Base-by-base conservation (phyloP, 1,284 basidiomycete species). In the Sphagnurus paluster region DNA sequence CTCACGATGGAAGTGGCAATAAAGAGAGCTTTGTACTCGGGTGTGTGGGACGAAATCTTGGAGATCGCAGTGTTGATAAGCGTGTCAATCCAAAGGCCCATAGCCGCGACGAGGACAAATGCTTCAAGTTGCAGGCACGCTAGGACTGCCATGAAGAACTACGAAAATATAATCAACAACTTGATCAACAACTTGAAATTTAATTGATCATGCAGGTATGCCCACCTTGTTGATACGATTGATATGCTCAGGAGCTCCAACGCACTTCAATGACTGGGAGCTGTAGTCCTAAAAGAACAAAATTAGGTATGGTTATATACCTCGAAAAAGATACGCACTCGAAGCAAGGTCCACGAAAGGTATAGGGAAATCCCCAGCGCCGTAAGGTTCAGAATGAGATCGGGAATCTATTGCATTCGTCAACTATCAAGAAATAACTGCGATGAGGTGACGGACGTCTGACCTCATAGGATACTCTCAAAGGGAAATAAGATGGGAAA, bases 121-220 rank as follows among this genome's bases (percentile, higher is more conserved):
- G 71, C 68, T 40, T 76, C 75, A 5, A 84, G 61, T 57, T 83
- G 80, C 3, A 83, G 63, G 50, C 73, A 74, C n/a, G 78, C 79
- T 33, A 75, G 68, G 4, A 81, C 63, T 1, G 76, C 73, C 57
- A 82, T 69, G 61, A 81, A 79, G 52, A 74, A 72, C 78, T 79
- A n/a, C n/a, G n/a, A n/a, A n/a, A n/a, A n/a, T n/a, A n/a, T n/a
- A n/a, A n/a, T n/a, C n/a, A 48, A 10, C 28, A 8, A 26, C 25
- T 8, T n/a, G 25, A 16, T 39, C 41, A 19, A 46, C 32, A 29
- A 29, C 17, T 13, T 23, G 32, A 14, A 14, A 6, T 25, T 4
- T 46, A 20, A 19, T 13, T 8, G 23, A n/a, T 14, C 32, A 1
- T 11, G 0, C 9, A 52, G 64, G 37, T n/a, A n/a, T n/a, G n/a